Conservation (phyloP, 768 basidiomycete genomes). For the Naganishia vaughanmartiniae region DNA sequence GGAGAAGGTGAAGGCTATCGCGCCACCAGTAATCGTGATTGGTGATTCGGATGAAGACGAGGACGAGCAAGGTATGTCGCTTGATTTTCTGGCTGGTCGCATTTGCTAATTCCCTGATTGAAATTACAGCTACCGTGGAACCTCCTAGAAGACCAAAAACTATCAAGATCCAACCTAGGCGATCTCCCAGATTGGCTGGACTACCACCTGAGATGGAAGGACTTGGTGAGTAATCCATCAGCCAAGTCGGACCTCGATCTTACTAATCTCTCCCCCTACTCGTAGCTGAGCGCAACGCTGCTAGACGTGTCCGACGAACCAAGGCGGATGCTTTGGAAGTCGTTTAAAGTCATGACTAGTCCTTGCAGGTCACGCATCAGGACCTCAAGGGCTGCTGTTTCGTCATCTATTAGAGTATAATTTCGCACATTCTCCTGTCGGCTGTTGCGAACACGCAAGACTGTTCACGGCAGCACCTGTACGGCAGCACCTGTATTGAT, state of each 20-base stretch:
- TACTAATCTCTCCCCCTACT: neutral
- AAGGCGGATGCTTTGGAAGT: conserved; percentile 17
- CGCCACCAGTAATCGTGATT: conserved; percentile 6
- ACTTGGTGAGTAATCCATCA: neutral
- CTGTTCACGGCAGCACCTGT: neutral
- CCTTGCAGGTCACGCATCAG: too few relatives aligned
- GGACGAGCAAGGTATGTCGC: conserved; percentile 10
- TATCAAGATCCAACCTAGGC: conserved; percentile 2
- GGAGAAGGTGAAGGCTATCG: conserved; percentile 6
- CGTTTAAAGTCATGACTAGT: neutral
- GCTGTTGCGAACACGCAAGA: neutral
- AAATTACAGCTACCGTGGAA: conserved; percentile 13
- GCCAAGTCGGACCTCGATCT: too few relatives aligned
- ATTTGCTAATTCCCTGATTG: too few relatives aligned
- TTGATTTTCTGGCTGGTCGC: neutral
- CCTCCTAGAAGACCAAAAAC: conserved; percentile 20
- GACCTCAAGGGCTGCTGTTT: neutral
- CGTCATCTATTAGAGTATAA: neutral
- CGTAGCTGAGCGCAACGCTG: conserved; percentile 5
- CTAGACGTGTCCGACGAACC: conserved; percentile 21
- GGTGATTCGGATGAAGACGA: conserved; percentile 18
- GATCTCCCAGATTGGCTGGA: conserved; percentile 20
- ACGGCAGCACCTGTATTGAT: neutral
- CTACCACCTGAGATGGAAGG: conserved; percentile 22
- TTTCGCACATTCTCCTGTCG: neutral